Evolutionary conservation across 2,329 filamentous ascomycete species (phyloP).

Genomic region (Aspergillus sp.): DNA sequence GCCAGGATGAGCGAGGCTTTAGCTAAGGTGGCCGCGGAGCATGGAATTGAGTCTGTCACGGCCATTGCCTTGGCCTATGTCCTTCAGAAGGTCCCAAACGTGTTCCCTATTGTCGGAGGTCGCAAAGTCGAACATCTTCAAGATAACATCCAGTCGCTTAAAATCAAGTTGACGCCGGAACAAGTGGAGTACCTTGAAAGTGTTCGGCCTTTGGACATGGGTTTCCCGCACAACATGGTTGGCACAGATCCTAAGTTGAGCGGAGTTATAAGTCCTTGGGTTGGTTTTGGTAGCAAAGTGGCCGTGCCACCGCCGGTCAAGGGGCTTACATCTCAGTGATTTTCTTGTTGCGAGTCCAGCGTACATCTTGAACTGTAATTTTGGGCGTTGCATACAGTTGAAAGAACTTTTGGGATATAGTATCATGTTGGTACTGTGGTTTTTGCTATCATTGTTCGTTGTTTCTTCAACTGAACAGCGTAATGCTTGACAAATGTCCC

Average conservation of each 20-base stretch:
- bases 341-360: background rate
- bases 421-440: no score
- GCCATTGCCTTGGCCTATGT: slow-evolving; percentile 71
- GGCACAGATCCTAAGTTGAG: slow-evolving; percentile 18
- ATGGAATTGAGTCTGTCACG: slow-evolving; percentile 57
- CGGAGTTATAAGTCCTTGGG: background rate
- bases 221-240: slow-evolving; percentile 65
- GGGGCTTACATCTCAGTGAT: background rate
- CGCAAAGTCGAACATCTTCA: slow-evolving; percentile 69
- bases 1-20: slow-evolving; percentile 57
- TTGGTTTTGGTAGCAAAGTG: background rate
- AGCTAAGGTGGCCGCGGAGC: slow-evolving; percentile 58
- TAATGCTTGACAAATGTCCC: background rate
- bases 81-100: slow-evolving; percentile 68
- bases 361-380: background rate
- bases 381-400: background rate
- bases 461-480: background rate
- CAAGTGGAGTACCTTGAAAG: slow-evolving; percentile 66
- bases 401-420: no score
- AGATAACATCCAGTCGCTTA: slow-evolving; percentile 68
- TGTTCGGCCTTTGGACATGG: slow-evolving; percentile 61
- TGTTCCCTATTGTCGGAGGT: slow-evolving; percentile 72
- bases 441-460: background rate
- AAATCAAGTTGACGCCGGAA: slow-evolving; percentile 56
- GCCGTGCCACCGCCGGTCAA: background rate